These are phyloP conservation scores for Apiosordaria backusii DNA, from an alignment of 495 filamentous ascomycete species.

Conservation along the genomic window DNA sequence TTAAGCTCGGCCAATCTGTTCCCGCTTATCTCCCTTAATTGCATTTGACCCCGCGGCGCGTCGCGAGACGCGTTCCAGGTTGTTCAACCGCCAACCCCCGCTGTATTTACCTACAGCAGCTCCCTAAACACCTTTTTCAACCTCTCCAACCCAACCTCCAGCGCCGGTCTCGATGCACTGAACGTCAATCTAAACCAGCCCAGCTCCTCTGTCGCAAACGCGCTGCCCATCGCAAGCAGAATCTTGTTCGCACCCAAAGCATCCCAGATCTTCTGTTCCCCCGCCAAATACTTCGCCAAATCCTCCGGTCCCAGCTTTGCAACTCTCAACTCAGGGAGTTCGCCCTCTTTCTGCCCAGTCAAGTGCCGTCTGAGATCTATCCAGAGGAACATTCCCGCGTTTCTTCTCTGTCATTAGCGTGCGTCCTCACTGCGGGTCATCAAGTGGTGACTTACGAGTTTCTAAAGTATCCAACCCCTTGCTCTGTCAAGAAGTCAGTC, in stretches of 20 bases:
- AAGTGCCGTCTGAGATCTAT: constrained; percentile 16
- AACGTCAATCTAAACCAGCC: constrained; percentile 56
- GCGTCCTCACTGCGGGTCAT: neutral
- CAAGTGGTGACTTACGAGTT: constrained; percentile 12
- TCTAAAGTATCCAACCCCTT: constrained; percentile 33
- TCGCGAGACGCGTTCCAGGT: neutral
- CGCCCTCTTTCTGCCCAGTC: neutral
- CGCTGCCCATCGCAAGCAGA: constrained; percentile 39
- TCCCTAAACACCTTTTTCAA: constrained; percentile 9
- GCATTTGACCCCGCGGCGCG: constrained; percentile 21
- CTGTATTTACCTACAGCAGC: constrained; percentile 2
- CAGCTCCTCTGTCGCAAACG: constrained; percentile 44
- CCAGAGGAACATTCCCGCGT: constrained; percentile 21
- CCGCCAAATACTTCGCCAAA: constrained; percentile 7
- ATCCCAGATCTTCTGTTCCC: constrained; percentile 29
- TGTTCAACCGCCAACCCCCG: neutral
- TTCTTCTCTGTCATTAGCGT: neutral
- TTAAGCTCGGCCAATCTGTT: constrained; percentile 7
- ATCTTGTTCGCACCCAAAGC: constrained; percentile 42
- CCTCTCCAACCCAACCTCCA: constrained; percentile 37
- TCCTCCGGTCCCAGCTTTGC: neutral
- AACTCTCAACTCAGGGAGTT: neutral
- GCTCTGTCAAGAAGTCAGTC: constrained; percentile 29
- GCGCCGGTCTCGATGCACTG: constrained; percentile 30
- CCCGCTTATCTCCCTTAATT: constrained; percentile 8